Evolutionary conservation across 805 yeast species (phyloP).

Genomic region (Hanseniaspora clermontiae): DNA sequence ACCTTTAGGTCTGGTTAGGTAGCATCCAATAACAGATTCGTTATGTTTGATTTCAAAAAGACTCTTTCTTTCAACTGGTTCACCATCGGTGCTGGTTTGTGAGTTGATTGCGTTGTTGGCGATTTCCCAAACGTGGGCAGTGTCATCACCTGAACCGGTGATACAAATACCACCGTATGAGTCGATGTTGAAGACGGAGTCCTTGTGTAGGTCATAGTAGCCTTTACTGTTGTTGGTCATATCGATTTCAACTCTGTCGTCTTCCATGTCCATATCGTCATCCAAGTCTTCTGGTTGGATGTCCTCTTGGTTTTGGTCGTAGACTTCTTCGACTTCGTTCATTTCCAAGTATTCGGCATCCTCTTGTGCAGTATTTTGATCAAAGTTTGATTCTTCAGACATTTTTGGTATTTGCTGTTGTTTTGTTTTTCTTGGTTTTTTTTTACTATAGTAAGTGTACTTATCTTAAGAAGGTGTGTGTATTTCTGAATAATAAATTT

Average conservation of each 20-base stretch:
- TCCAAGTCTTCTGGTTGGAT: conserved; percentile 28
- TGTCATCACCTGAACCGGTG: conserved; percentile 93
- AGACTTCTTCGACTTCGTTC: conserved; percentile 34
- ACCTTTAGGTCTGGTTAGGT: conserved; percentile 66
- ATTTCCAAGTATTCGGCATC: conserved; percentile 30
- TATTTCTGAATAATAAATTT: too few species aligned
- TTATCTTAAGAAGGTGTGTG: too few species aligned
- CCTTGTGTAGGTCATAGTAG: conserved; percentile 81
- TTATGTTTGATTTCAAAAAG: conserved; percentile 75
- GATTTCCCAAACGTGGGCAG: conserved; percentile 75
- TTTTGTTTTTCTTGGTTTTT: background rate
- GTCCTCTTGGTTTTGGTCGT: conserved; percentile 22
- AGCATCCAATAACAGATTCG: conserved; percentile 78
- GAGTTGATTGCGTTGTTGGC: conserved; percentile 8
- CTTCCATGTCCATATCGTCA: conserved; percentile 32
- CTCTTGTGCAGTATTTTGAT: conserved; percentile 14
- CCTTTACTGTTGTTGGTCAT: conserved; percentile 79
- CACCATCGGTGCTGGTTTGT: conserved; percentile 32
- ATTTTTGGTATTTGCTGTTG: background rate
- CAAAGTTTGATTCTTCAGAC: conserved; percentile 10
- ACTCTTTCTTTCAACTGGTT: conserved; percentile 67
- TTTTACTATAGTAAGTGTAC: too few species aligned
- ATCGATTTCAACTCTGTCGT: conserved; percentile 56
- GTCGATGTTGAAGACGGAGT: conserved; percentile 72
- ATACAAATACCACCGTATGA: conserved; percentile 73